Evolutionary conservation across 2,329 filamentous ascomycete genomes (phyloP).

Genomic region (Ascochyta koolunga): DNA sequence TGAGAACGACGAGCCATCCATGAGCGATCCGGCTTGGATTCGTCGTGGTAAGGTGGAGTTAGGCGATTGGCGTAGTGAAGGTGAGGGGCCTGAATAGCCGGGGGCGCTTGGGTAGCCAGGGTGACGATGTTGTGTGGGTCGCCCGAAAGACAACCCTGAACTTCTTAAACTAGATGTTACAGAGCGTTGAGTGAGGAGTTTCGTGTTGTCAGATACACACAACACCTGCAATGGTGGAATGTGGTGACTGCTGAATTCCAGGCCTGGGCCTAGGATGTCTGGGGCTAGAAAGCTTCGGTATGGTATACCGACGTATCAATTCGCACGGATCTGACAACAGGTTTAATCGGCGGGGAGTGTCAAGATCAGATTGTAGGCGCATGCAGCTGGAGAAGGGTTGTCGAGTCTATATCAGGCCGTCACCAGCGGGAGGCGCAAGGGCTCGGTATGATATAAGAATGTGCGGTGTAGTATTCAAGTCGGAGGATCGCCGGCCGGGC

Average conservation of each 20-base stretch:
- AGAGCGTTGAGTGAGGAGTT: not conserved
- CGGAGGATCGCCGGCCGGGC: constrained; percentile 32
- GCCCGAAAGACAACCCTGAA: constrained; percentile 16
- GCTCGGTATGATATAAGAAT: constrained; percentile 39
- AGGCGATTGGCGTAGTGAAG: constrained; percentile 41
- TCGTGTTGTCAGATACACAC: not conserved
- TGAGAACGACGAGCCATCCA: constrained; percentile 40
- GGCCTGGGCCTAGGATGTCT: constrained; percentile 3
- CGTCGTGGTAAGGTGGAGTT: constrained; percentile 42
- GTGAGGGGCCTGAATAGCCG: constrained; percentile 42
- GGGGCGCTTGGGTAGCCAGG: constrained; percentile 49
- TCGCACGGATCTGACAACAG: not conserved
- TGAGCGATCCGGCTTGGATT: constrained; percentile 42
- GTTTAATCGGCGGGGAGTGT: constrained; percentile 7
- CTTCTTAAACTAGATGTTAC: not conserved
- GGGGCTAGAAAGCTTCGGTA: not conserved
- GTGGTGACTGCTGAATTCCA: constrained; percentile 5
- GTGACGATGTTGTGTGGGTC: constrained; percentile 28
- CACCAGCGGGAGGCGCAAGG: constrained; percentile 31
- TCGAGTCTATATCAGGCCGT: constrained; percentile 25
- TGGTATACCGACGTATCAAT: constrained; percentile 1
- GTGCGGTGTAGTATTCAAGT: constrained; percentile 36
- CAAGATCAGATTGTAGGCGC: constrained; percentile 21
- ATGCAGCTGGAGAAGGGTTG: constrained; percentile 11
- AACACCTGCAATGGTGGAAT: constrained; percentile 2